These are phyloP conservation scores for Aegilops bicornis DNA, from an alignment of 176 grass and related monocot species.

Conservation along the genomic window DNA sequence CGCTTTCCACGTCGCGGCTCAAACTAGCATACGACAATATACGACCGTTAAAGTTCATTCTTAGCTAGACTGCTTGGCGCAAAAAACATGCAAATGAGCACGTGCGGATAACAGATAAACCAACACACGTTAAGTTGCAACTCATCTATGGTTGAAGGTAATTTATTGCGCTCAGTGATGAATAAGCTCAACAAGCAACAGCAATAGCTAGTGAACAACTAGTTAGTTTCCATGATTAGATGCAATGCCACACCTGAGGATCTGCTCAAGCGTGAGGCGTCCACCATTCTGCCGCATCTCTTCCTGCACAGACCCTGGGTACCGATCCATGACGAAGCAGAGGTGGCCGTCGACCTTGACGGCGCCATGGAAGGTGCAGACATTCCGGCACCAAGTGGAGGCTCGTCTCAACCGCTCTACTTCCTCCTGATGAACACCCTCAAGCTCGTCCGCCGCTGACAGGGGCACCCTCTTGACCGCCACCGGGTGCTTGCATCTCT, in stretches of 20 bases:
- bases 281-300: conserved; percentile 97
- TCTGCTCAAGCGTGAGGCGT: conserved; percentile 95
- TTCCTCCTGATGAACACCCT: conserved; percentile 65
- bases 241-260: conserved; percentile 77
- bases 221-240: conserved; percentile 18
- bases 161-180: neutral
- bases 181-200: neutral
- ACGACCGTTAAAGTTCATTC: neutral
- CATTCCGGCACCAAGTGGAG: conserved; percentile 85
- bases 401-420: conserved; percentile 70
- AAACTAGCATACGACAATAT: conserved; percentile 15
- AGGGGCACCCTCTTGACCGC: conserved; percentile 82
- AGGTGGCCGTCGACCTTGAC: conserved; percentile 59
- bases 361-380: conserved; percentile 74
- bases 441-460: conserved; percentile 46
- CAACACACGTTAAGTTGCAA: neutral
- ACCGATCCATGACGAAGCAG: conserved; percentile 94
- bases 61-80: neutral
- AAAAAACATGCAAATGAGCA: neutral
- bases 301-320: conserved; percentile 64
- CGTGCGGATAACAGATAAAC: neutral
- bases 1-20: neutral
- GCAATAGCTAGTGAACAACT: neutral
- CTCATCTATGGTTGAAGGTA: neutral
- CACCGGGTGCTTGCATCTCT: conserved; percentile 85